Evolutionary conservation across 2,329 filamentous ascomycete genomes (phyloP), one percentile per base, ranked within the genome.

Genomic region (Dactylellina sp.): DNA sequence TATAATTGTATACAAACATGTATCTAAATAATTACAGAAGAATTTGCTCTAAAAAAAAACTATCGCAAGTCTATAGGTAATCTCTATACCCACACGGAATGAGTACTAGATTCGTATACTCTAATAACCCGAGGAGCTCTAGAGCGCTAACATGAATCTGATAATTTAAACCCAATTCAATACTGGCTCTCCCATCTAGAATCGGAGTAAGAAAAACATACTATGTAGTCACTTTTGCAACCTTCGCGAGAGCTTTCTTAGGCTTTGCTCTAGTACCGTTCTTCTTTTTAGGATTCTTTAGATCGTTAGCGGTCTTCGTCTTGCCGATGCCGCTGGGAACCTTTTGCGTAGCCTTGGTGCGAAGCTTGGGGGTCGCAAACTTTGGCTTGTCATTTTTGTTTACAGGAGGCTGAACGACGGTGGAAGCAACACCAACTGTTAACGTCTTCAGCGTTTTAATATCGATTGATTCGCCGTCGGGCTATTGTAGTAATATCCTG

Each of bases 231-330:
- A 22, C 46, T 6, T 50, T 32, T 9, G n/a, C 46, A 28, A 50
- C 46, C 7, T 50, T 50, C 2, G 46, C 20, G 22, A 60, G 40
- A n/a, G 18, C 56, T 37, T 60, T 60, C 22, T 24, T 25, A 22
- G n/a, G 7, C 20, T 11, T 14, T 1, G 22, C 6, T 7, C 7
- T 18, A 7, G 37, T 40, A n/a, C 57, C 46, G 20, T 62, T 52
- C 57, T 47, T 40, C 44, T 62, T 62, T 28, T 52, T 50, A 5
- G 57, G 57, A 24, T 40, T 37, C 28, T 28, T 39, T 28, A 62
- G 16, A 20, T 62, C 57, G n/a, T 62, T 50, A 2, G 25, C 44
- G 14, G 28, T 40, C 35, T 28, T 50, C 7, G 44, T 49, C 2
- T 24, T 32, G 7, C 57, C 49, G 28, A 53, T 37, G 37, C 49